These are phyloP conservation scores for Lactarius sanguifluus DNA, from an alignment of 768 basidiomycete species.

Conservation along the genomic window DNA sequence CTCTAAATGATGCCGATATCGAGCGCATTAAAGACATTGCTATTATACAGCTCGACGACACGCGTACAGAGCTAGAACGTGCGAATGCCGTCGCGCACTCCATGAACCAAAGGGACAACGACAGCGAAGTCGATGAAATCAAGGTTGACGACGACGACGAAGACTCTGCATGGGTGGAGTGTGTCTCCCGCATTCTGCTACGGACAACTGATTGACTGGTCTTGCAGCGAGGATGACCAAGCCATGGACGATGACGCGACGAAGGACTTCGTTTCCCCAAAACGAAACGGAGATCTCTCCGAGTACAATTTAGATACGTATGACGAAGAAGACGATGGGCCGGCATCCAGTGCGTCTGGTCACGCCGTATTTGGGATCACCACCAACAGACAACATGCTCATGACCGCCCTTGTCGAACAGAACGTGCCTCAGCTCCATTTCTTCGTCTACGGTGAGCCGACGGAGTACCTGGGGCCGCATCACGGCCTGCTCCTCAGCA, in stretches of 20 bases:
- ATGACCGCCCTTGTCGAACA: slow-evolving; percentile 95
- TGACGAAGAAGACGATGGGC: slow-evolving; percentile 65
- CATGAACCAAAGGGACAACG: slow-evolving; percentile 68
- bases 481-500: slow-evolving; percentile 96
- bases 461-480: slow-evolving; percentile 89
- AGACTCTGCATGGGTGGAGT: slow-evolving; percentile 83
- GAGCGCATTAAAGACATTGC: slow-evolving; percentile 87
- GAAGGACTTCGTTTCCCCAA: slow-evolving; percentile 39
- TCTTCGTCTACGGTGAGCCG: slow-evolving; percentile 93
- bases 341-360: slow-evolving; percentile 36
- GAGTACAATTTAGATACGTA: slow-evolving; percentile 92
- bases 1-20: slow-evolving; percentile 87
- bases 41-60: slow-evolving; percentile 86
- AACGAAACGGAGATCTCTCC: slow-evolving; percentile 56
- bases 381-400: slow-evolving; percentile 84
- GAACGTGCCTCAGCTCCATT: slow-evolving; percentile 92
- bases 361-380: slow-evolving; percentile 13
- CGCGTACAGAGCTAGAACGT: slow-evolving; percentile 77
- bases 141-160: slow-evolving; percentile 44
- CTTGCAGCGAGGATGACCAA: slow-evolving; percentile 47
- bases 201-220: slow-evolving; percentile 37
- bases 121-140: slow-evolving; percentile 59
- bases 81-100: slow-evolving; percentile 73
- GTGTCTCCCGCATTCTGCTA: slow-evolving; percentile 42
- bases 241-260: slow-evolving; percentile 56